Evolutionary conservation across 108 stramenopile species (phyloP).

Genomic region (Parmales sp.): DNA sequence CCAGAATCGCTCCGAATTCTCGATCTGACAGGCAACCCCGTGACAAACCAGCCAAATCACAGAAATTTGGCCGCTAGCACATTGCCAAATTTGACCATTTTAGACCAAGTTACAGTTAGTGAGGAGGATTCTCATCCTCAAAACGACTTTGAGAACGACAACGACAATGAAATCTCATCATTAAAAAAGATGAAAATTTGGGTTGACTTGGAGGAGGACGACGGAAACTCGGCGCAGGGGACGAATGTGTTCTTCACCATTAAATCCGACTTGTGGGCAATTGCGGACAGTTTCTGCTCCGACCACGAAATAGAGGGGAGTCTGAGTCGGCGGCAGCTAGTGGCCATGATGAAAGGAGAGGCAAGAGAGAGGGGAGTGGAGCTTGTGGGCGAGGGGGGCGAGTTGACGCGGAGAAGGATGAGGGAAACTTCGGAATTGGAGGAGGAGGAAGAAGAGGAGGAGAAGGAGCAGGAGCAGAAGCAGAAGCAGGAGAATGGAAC

Average conservation of each 20-base stretch:
- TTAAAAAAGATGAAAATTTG: background rate
- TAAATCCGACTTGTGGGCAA: background rate
- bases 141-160: background rate
- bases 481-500: too few relatives aligned
- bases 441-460: background rate
- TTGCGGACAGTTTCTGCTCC: background rate
- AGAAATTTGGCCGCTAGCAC: background rate
- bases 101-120: background rate
- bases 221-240: background rate
- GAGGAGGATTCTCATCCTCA: background rate
- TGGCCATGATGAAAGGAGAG: constrained; percentile 3
- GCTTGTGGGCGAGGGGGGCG: background rate
- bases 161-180: too few relatives aligned
- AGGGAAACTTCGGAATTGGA: background rate
- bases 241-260: background rate
- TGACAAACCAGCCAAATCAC: background rate
- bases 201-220: background rate
- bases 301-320: background rate
- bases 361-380: background rate
- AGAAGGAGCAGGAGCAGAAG: background rate
- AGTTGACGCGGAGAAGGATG: background rate
- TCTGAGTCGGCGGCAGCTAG: background rate
- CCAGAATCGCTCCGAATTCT: background rate
- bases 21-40: background rate
- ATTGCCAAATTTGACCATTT: background rate